A percentile compares a stretch with the other conserved stretches of the same genome.
Evolutionary conservation across 768 basidiomycete species (phyloP).

Genomic region (Cyathus striatus): DNA sequence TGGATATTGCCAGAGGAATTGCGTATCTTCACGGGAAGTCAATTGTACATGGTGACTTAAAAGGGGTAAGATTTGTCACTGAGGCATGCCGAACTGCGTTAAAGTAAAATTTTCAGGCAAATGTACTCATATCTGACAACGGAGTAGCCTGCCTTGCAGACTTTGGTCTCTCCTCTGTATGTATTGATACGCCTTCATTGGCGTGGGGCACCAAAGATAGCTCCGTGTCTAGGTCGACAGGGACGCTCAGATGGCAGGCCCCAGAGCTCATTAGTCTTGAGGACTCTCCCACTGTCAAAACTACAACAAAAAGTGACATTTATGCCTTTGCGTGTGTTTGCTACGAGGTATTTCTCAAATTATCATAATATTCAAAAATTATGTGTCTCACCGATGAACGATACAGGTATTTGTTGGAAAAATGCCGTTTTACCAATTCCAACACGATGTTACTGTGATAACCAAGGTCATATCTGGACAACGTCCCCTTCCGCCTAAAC

Average conservation of each 20-base stretch:
- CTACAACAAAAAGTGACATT: conserved; percentile 4
- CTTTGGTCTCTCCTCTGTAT: conserved; percentile 4
- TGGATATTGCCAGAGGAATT: conserved; percentile 10
- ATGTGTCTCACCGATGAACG: conserved; percentile 5
- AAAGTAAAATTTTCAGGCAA: conserved; percentile 4
- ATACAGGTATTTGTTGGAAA: conserved; percentile 13
- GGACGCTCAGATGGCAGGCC: conserved; percentile 7
- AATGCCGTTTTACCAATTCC: conserved; percentile 14
- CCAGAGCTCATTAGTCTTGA: conserved; percentile 7
- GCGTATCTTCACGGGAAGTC: conserved; percentile 9
- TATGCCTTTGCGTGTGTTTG: conserved; percentile 9
- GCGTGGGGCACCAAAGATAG: neutral
- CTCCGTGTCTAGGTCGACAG: neutral
- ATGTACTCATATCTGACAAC: conserved; percentile 8
- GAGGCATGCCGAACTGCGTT: neutral
- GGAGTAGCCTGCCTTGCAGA: conserved; percentile 6
- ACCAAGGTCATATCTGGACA: conserved; percentile 12
- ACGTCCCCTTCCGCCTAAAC: conserved; percentile 14
- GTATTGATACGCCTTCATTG: neutral
- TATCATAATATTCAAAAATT: neutral
- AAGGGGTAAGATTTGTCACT: conserved; percentile 8
- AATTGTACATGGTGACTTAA: conserved; percentile 16
- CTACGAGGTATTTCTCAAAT: neutral
- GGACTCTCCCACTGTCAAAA: neutral
- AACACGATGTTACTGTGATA: conserved; percentile 13